Base-by-base conservation (phyloP, 495 filamentous ascomycete genomes). In the Aspergillus egyptiacus region DNA sequence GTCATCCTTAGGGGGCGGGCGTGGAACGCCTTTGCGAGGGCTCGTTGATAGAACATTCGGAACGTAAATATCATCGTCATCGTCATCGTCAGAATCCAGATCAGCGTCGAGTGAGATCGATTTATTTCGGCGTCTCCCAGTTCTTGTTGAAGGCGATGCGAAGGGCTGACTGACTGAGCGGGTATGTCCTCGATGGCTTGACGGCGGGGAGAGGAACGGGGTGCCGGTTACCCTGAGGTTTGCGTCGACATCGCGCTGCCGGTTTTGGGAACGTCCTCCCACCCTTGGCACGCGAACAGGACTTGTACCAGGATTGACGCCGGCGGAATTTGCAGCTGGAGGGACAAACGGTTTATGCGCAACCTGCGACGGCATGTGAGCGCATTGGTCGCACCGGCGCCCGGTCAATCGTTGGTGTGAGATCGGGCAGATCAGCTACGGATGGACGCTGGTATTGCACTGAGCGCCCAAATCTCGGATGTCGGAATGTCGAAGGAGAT, bases 151-250 rank as follows among this genome's bases (percentile, higher is more conserved):
- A 22, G 82, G 57, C 6, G 81, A 82, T 3, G 83, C 78, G 50
- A 88, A 86, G 5, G 85, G 83, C 53, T 91, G 83, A 63, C 86
- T 91, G 71, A 84, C 77, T 34, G 86, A 87, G 41, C 86, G 84
- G 13, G 71, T 66, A 65, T 91, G 85, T 37, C 72, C 60, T 48
- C 64, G 69, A 37, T 56, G 60, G 49, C 46, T 54, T 19, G 35
- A 46, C 15, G 56, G 57, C 43, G 62, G 41, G 28, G 41, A 44
- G 41, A 44, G 8, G 20, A 39, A 20, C 22, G 41, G 23, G 10
- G 28, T 17, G 20, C 28, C 41, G 28, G 41, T 44, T 28, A 31
- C 28, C 14, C 41, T 32, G 7, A 10, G 28, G 28, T 39, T 39
- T n/a, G 36, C 3, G 14, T 46, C 32, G 31, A 17, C 62, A 71